Evolutionary conservation across 768 basidiomycete species (phyloP), one percentile per base, ranked within the genome.

Genomic region (Tricholoma terreum): DNA sequence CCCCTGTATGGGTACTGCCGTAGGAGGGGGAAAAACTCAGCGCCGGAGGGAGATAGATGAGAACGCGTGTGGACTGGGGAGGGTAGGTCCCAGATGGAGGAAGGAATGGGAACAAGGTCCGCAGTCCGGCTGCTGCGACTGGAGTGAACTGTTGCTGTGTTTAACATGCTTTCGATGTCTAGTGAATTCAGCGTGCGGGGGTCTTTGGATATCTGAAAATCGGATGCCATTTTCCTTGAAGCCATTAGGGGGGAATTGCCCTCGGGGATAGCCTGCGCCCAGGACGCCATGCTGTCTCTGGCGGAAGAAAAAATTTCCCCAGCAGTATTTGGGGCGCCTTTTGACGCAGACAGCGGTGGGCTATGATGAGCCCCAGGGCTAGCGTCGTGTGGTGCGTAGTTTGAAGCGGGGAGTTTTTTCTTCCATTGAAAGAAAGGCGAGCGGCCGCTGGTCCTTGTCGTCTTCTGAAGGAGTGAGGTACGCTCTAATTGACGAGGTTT

Each of bases 81-180:
- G 19, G 34, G 59, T 56, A 15, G 52, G 40, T 9, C 19, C 1
- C 17, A 42, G 40, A 42, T 17, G 17, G 40, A 54, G 48, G 65
- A 56, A 31, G 68, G 53, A 31, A 58, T 60, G 36, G 61, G 60
- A 21, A 65, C 67, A 0, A 63, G 61, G 10, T 7, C 19, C 19
- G 6, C 8, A 17, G 60, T 69, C 46, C 70, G 66, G 56, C 68
- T 73, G 22, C 54, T 60, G 33, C 57, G 50, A 33, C 65, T 67
- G 2, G 67, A 66, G 40, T 77, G 77, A 12, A 76, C 63, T 17
- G 75, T 74, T 1, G 81, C 80, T 71, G 80, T 77, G 62, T 84
- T 79, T 34, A 85, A 71, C 67, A 84, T 82, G 22, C 78, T 73
- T 64, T 82, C 80, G 52, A 84, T 79, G 59, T 84, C 80, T 12